A percentile compares a stretch with the other conserved stretches of the same genome.
These are phyloP conservation scores for Physcomitrium patens DNA, from an alignment of 225 moss, liverwort and hornwort genomes.

Conservation along the genomic window DNA sequence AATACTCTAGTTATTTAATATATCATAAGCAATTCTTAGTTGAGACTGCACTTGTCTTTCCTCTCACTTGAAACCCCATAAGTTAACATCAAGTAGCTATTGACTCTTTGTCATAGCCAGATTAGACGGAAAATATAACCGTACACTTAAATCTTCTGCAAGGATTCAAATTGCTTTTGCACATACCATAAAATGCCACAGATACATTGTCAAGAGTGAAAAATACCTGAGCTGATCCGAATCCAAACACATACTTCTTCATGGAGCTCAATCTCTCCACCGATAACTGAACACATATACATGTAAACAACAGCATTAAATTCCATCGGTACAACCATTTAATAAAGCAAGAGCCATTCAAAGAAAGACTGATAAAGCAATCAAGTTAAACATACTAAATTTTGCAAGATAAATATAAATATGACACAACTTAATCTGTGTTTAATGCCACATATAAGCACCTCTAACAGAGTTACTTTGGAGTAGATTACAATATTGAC, in stretches of 20 bases:
- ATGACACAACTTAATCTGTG: background rate
- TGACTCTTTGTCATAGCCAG: background rate
- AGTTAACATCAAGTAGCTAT: background rate
- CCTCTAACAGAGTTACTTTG: constrained; percentile 1
- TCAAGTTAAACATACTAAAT: background rate
- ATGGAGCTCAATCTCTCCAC: constrained; percentile 97
- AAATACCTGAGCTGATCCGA: constrained; percentile 91
- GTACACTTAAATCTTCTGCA: background rate
- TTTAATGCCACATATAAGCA: constrained; percentile 10
- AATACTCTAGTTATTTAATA: background rate
- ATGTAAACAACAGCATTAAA: constrained; percentile 22
- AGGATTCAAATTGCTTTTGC: constrained; percentile 2
- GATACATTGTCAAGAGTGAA: background rate
- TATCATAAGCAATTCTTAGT: background rate
- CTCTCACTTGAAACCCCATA: background rate
- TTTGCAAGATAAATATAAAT: constrained; percentile 2
- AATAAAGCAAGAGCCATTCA: too few relatives aligned
- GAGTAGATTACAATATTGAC: constrained; percentile 6
- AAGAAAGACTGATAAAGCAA: background rate
- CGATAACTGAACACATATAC: constrained; percentile 68
- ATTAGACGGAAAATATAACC: background rate
- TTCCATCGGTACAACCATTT: background rate
- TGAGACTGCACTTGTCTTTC: background rate
- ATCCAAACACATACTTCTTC: constrained; percentile 99
- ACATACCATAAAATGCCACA: background rate